Evolutionary conservation across 345 rosid species (phyloP).

Genomic region (Anacardium occidentale): DNA sequence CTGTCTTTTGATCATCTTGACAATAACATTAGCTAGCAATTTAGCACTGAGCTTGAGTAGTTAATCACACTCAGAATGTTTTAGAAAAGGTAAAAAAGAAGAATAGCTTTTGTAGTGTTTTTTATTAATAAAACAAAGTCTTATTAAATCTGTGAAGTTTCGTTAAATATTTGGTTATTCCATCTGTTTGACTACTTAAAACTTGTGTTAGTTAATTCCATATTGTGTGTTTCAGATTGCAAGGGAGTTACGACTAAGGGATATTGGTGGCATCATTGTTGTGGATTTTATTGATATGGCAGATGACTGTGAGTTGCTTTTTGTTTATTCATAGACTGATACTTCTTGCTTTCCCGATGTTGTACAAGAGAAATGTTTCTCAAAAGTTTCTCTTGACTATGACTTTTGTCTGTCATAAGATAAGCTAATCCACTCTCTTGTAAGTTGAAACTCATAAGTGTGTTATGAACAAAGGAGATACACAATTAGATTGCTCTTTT

Average conservation of each 20-base stretch:
- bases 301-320: slow-evolving; percentile 68
- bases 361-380: background rate
- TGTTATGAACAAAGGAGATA: background rate
- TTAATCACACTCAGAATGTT: background rate
- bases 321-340: background rate
- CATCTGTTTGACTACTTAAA: slow-evolving; percentile 12
- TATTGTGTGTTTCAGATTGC: slow-evolving; percentile 66
- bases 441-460: background rate
- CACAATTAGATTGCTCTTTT: background rate
- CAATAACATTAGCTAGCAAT: too few species aligned
- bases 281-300: slow-evolving; percentile 98
- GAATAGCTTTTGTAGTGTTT: background rate
- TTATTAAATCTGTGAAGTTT: slow-evolving; percentile 12
- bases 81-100: background rate
- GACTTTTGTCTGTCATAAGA: background rate
- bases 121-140: background rate
- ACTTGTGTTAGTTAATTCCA: slow-evolving; percentile 14
- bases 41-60: background rate
- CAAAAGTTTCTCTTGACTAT: background rate
- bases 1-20: too few species aligned
- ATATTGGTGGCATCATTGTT: slow-evolving; percentile 94
- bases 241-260: slow-evolving; percentile 92
- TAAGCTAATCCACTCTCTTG: background rate
- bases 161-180: slow-evolving; percentile 12
- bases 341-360: background rate